Evolutionary conservation across 2,329 filamentous ascomycete genomes (phyloP).

Genomic region (Clonostachys rosea): DNA sequence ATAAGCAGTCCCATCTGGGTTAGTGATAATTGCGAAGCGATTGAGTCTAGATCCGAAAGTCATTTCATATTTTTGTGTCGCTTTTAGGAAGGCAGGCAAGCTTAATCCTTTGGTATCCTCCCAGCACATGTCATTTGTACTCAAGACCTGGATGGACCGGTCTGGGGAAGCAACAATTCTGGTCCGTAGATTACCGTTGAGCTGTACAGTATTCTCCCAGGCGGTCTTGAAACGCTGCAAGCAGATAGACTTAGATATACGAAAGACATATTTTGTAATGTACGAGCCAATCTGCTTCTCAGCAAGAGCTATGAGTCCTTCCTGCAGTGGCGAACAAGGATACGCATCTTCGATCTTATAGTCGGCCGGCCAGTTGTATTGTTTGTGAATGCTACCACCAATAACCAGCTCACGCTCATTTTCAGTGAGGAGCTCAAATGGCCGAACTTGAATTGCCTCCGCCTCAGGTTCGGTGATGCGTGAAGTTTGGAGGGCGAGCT

Average conservation of each 20-base stretch:
- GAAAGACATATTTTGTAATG: constrained; percentile 8
- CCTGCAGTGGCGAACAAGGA: constrained; percentile 28
- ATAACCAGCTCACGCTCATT: background rate
- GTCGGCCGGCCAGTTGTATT: background rate
- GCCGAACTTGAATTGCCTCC: background rate
- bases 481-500: background rate
- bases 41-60: constrained; percentile 1
- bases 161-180: constrained; percentile 8
- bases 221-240: constrained; percentile 5
- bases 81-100: background rate
- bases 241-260: constrained; percentile 4
- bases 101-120: background rate
- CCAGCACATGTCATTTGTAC: constrained; percentile 5
- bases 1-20: background rate
- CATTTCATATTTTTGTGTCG: background rate
- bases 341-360: constrained; percentile 22
- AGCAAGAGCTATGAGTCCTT: constrained; percentile 25
- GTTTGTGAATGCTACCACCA: background rate
- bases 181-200: constrained; percentile 9
- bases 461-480: background rate
- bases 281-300: constrained; percentile 11
- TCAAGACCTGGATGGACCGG: background rate
- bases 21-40: constrained; percentile 1
- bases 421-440: background rate
- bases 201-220: constrained; percentile 9